Evolutionary conservation across 1,284 basidiomycete species (phyloP), one percentile per base, ranked within the genome.

Genomic region (Testicularia cyperi): DNA sequence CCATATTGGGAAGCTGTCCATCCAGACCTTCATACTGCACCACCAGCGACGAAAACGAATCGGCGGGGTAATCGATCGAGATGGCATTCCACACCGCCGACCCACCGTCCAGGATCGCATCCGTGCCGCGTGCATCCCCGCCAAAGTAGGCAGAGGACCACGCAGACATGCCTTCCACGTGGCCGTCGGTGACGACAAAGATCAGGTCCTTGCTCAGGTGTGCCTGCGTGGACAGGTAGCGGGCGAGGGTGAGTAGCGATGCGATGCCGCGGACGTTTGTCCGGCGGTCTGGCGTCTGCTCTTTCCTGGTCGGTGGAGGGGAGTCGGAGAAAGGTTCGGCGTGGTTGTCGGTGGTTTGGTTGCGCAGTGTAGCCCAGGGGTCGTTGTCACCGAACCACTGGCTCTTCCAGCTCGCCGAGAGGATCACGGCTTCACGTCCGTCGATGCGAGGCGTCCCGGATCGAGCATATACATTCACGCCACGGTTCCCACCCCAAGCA

Each of bases 1-100:
- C 94, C 78, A 96, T 90, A 72, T 99, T 99, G 0, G 95, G 92
- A 32, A 97, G 79, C 22, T 91, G 87, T 4, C 92, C 94, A 74
- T 97, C 94, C 5, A 90, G 81, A 6, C 94, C 95, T 82, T 98
- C 94, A 77, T 88, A 90, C 78, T 90, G 94, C 10, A 97, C 79
- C 3, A 90, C 90, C 2, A 98, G 80, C 70, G 94, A 88, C 10
- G 88, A 90, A 78, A 97, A 96, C 0, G 92, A 96, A 77, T 98
- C 94, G 2, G 89, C 88, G 2, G 92, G 90, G 74, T 96, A 98
- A 77, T 98, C 95, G 46, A 99, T 84, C 64, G 88, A 88, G 26
- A 98, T 79, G 6, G 90, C 91, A 2, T 89, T 94, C 95, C 95
- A 99, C 14, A 72, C 47, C 25, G 58, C 58, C 21, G 65, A 52